A percentile compares a stretch with the other conserved stretches of the same genome.
These are phyloP conservation scores for Nicotiana benthamiana DNA, from an alignment of 257 asterid genomes.

Conservation along the genomic window DNA sequence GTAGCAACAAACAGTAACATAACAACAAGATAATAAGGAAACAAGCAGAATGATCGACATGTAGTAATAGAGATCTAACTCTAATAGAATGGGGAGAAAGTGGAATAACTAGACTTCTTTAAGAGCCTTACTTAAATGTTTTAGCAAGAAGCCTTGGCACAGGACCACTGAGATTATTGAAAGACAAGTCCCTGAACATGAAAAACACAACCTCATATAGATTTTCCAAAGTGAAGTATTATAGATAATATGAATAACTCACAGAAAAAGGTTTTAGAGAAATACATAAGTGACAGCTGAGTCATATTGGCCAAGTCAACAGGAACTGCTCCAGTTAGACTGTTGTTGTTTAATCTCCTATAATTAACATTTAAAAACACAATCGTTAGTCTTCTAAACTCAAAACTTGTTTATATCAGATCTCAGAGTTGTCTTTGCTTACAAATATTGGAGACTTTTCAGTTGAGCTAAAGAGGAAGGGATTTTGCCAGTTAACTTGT, in stretches of 20 bases:
- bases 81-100: background rate
- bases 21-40: too few relatives aligned
- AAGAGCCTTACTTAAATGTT: slow-evolving; percentile 55
- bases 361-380: background rate
- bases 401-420: background rate
- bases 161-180: slow-evolving; percentile 85
- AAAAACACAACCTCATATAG: background rate
- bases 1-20: too few relatives aligned
- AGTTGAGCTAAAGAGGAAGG: slow-evolving; percentile 63
- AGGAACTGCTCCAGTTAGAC: slow-evolving; percentile 67
- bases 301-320: slow-evolving; percentile 61
- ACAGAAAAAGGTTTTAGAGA: slow-evolving; percentile 13
- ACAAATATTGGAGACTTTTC: slow-evolving; percentile 64
- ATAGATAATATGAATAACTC: background rate
- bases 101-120: background rate
- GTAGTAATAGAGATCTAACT: too few relatives aligned
- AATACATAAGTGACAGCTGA: slow-evolving; percentile 65
- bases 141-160: slow-evolving; percentile 72
- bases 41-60: too few relatives aligned
- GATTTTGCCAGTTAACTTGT: slow-evolving; percentile 52
- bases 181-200: slow-evolving; percentile 72
- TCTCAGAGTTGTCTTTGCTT: slow-evolving; percentile 17
- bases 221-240: background rate
- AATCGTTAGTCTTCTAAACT: background rate
- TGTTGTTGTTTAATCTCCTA: slow-evolving; percentile 89